Conservation (phyloP, 1,284 basidiomycete species). For the Ustilago loliicola region DNA sequence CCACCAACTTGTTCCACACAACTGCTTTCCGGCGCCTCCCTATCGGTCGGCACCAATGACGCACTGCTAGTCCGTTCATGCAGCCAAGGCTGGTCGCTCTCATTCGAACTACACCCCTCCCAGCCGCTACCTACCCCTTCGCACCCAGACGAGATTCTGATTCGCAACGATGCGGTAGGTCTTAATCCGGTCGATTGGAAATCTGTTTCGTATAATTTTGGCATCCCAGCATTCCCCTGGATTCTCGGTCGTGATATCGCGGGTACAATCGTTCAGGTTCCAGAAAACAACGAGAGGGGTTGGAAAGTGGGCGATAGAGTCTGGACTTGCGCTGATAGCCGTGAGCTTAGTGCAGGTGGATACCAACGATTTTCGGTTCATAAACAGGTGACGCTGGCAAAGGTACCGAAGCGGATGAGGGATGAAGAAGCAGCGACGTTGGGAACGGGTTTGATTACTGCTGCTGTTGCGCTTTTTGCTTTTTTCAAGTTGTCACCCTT, state of each 20-base stretch:
- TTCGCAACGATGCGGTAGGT: conserved; percentile 53
- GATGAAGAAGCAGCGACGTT: conserved; percentile 60
- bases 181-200: conserved; percentile 66
- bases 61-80: conserved; percentile 57
- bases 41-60: conserved; percentile 8
- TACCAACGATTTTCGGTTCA: conserved; percentile 58
- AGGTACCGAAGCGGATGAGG: conserved; percentile 26
- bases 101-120: conserved; percentile 56
- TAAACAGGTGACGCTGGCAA: conserved; percentile 46
- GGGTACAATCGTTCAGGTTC: conserved; percentile 73
- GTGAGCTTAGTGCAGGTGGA: conserved; percentile 54
- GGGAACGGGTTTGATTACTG: conserved; percentile 69
- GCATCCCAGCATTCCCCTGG: conserved; percentile 61
- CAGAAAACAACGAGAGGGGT: conserved; percentile 69
- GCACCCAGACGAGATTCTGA: conserved; percentile 39
- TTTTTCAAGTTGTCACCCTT: conserved; percentile 49
- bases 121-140: conserved; percentile 29
- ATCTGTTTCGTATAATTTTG: conserved; percentile 59
- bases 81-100: conserved; percentile 58
- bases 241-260: conserved; percentile 73
- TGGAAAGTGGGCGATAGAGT: conserved; percentile 73
- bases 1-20: conserved; percentile 17
- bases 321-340: conserved; percentile 64
- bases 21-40: not conserved
- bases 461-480: conserved; percentile 57